Evolutionary conservation across 1,284 basidiomycete genomes (phyloP).

Genomic region (Cryptococcus maquisensis): DNA sequence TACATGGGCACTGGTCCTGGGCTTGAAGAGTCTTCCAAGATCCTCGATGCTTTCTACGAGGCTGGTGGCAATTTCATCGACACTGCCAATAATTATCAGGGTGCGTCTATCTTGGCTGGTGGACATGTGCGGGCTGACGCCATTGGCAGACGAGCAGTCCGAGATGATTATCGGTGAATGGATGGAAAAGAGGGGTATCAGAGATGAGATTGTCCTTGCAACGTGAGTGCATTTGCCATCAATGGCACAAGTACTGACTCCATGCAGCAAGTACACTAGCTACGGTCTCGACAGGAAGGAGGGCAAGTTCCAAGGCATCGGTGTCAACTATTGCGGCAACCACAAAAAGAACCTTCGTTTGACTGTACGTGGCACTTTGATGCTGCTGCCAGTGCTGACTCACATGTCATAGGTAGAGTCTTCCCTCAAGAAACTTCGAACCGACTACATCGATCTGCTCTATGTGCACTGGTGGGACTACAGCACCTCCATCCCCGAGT

Average conservation of each 20-base stretch:
- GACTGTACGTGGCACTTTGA: slow-evolving; percentile 1
- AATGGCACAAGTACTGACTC: background rate
- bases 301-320: slow-evolving; percentile 10
- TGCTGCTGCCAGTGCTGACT: background rate
- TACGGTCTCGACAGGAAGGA: slow-evolving; percentile 3
- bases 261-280: slow-evolving; percentile 25
- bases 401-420: slow-evolving; percentile 13
- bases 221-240: slow-evolving; percentile 2
- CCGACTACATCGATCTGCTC: slow-evolving; percentile 51
- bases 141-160: slow-evolving; percentile 35
- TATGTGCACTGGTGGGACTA: slow-evolving; percentile 38
- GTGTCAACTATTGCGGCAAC: slow-evolving; percentile 45
- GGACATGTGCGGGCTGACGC: too few species aligned
- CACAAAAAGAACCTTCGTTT: slow-evolving; percentile 30
- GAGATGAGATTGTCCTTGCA: slow-evolving; percentile 30
- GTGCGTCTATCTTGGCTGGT: background rate
- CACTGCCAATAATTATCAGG: slow-evolving; percentile 14
- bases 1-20: slow-evolving; percentile 25
- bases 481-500: slow-evolving; percentile 48
- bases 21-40: slow-evolving; percentile 27
- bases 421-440: slow-evolving; percentile 49
- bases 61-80: slow-evolving; percentile 19
- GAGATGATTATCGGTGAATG: slow-evolving; percentile 50
- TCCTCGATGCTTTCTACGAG: slow-evolving; percentile 19
- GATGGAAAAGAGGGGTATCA: slow-evolving; percentile 43